A percentile compares a stretch with the other conserved stretches of the same genome.
These are phyloP conservation scores for Cladophialophora bantiana DNA, from an alignment of 2,329 filamentous ascomycete genomes.

Conservation along the genomic window DNA sequence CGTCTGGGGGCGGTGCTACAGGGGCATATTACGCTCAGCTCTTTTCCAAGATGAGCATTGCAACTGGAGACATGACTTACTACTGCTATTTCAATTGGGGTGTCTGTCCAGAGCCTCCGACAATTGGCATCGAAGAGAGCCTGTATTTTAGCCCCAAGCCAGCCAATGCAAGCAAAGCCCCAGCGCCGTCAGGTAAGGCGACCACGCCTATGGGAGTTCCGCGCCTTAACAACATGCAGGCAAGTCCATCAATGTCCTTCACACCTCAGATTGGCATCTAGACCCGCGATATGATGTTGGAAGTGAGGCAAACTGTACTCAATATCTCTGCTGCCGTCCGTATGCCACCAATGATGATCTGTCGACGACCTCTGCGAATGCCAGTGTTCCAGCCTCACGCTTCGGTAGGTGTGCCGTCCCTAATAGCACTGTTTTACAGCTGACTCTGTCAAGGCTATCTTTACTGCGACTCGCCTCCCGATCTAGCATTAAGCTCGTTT, in stretches of 20 bases:
- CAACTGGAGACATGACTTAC: constrained; percentile 3
- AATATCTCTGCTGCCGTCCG: constrained; percentile 12
- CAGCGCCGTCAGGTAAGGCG: constrained; percentile 1
- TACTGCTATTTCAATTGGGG: constrained; percentile 13
- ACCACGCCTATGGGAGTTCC: too few species aligned
- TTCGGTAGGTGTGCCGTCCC: background rate
- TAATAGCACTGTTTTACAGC: background rate
- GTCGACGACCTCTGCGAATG: constrained; percentile 4
- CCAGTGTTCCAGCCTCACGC: constrained; percentile 3
- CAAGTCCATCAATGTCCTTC: constrained; percentile 10
- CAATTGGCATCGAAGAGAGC: constrained; percentile 8
- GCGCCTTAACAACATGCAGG: background rate
- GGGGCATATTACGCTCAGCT: constrained; percentile 3
- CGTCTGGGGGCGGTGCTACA: constrained; percentile 2
- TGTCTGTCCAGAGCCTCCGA: constrained; percentile 9
- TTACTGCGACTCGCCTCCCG: background rate
- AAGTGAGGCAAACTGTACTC: constrained; percentile 8
- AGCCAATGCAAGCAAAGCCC: background rate
- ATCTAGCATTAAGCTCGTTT: background rate
- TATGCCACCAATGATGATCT: constrained; percentile 10
- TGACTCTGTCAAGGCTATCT: background rate
- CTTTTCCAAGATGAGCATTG: constrained; percentile 5
- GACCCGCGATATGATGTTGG: constrained; percentile 13
- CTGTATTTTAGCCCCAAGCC: constrained; percentile 11
- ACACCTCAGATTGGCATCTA: constrained; percentile 12